Percentiles rank a stretch among this genome's conserved stretches.
These are phyloP conservation scores for Serpula lacrymans DNA, from an alignment of 768 basidiomycete species.

Conservation along the genomic window DNA sequence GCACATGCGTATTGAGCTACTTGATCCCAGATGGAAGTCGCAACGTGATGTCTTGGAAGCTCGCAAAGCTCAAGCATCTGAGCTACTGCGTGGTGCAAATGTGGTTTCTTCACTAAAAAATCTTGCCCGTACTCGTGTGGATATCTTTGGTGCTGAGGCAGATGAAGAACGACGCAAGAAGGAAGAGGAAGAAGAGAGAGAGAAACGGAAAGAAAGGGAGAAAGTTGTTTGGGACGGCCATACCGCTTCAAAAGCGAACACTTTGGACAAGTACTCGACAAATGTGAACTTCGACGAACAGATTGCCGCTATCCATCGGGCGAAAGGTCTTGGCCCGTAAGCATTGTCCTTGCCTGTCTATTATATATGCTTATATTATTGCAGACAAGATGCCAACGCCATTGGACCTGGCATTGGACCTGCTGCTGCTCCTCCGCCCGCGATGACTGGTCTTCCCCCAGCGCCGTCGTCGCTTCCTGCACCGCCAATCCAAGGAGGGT, in stretches of 20 bases:
- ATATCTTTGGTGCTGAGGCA: constrained; percentile 93
- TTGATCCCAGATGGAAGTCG: constrained; percentile 98
- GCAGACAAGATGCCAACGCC: constrained; percentile 69
- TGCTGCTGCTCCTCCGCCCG: constrained; percentile 62
- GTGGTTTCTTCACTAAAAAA: constrained; percentile 91
- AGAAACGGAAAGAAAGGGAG: constrained; percentile 83
- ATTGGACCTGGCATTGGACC: constrained; percentile 89
- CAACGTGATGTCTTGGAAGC: constrained; percentile 87
- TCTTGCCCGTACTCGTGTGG: constrained; percentile 92
- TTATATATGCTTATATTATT: constrained; percentile 11
- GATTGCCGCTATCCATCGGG: constrained; percentile 93
- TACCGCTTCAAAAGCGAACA: constrained; percentile 88
- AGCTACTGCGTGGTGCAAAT: constrained; percentile 87
- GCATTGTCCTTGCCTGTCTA: constrained; percentile 28
- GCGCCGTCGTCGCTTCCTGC: constrained; percentile 73
- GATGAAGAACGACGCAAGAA: constrained; percentile 87
- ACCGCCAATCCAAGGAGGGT: constrained; percentile 48
- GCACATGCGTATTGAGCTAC: constrained; percentile 96
- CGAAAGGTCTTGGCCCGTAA: constrained; percentile 86
- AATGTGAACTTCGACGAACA: constrained; percentile 97
- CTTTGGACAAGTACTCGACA: constrained; percentile 89
- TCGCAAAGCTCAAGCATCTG: constrained; percentile 85
- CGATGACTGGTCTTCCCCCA: constrained; percentile 61
- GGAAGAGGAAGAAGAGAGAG: constrained; percentile 83
- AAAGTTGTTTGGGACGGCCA: constrained; percentile 99